A percentile compares a stretch with the other conserved stretches of the same genome.
Evolutionary conservation across 768 basidiomycete species (phyloP).

Genomic region (Lactarius sanguifluus): DNA sequence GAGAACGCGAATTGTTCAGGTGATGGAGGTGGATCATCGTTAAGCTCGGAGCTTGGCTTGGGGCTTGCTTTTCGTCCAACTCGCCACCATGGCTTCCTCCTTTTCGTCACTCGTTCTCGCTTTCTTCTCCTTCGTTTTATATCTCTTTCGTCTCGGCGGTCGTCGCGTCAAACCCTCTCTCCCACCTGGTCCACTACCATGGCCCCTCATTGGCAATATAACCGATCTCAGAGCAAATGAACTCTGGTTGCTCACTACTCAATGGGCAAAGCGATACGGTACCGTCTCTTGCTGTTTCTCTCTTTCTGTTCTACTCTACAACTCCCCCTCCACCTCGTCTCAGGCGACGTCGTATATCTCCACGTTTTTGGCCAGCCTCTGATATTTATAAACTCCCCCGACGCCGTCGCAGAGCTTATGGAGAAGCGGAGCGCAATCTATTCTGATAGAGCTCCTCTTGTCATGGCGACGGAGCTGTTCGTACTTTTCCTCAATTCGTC

Average conservation of each 20-base stretch:
- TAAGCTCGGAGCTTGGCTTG: not conserved
- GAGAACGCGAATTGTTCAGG: conserved; percentile 50
- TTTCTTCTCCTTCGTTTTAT: conserved; percentile 16
- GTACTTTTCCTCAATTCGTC: conserved; percentile 33
- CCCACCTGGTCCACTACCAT: conserved; percentile 68
- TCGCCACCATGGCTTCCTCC: not conserved
- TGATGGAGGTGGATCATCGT: conserved; percentile 41
- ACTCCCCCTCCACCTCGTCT: conserved; percentile 16
- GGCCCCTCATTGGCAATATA: conserved; percentile 66
- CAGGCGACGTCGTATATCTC: conserved; percentile 65
- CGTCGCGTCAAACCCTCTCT: conserved; percentile 33
- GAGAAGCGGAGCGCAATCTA: conserved; percentile 72
- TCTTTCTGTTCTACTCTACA: not conserved
- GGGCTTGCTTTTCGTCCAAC: not conserved
- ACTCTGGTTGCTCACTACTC: conserved; percentile 60
- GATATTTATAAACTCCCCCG: conserved; percentile 62
- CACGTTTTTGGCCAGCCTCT: conserved; percentile 66
- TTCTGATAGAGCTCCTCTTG: conserved; percentile 67
- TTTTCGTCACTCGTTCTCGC: conserved; percentile 16
- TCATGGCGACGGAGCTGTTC: conserved; percentile 72
- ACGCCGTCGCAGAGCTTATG: conserved; percentile 60
- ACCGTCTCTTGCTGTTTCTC: not conserved
- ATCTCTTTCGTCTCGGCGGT: not conserved
- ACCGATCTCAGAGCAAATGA: conserved; percentile 57
- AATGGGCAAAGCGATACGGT: conserved; percentile 69